Evolutionary conservation across 164 flowering plant genomes (phyloP), one percentile per base, ranked within the genome.

Genomic region (Kingdonia uniflora): DNA sequence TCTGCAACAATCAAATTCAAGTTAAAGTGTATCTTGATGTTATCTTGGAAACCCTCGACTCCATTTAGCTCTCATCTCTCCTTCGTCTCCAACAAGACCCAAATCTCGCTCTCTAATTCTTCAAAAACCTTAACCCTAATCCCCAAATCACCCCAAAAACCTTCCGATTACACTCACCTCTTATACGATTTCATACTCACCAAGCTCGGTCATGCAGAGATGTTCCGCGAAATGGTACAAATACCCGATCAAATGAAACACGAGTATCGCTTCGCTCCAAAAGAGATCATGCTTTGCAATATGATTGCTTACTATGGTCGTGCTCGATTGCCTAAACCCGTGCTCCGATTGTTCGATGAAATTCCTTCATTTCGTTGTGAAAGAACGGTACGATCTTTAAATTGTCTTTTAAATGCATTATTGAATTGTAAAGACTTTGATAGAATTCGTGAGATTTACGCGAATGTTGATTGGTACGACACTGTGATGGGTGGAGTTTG

Each of bases 161-260:
- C 58, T 81, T 78, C 60, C 78, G 75, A 5, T 63, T n/a, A 76
- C 72, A 66, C 77, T 41, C 71, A 63, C 22, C 84, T 72, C 45
- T 70, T 78, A 49, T 83, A 85, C 64, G 89, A 88, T 45, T 74
- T 85, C 73, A 81, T 85, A 69, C 75, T 88, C 73, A 65, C 77
- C 56, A 85, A 80, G 71, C 91, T 88, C 47, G 89, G 85, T 47
- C 74, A 77, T 15, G 82, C 85, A 51, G 77, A 76, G 67, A 73
- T 81, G 85, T 80, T 85, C 72, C 45, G 61, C 51, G 74, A 89
- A 57, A 74, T 89, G 81, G 84, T 81, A 12, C 52, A 53, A 22
- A 49, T 88, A 46, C 70, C 85, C 35, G 56, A 37, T 24, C 76
- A 76, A 49, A 59, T 88, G 61, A 75, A 71, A 58, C 59, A 43